phyloP scores from a whole-genome alignment of 2,329 filamentous ascomycete genomes.

The Didymella pomorum region DNA sequence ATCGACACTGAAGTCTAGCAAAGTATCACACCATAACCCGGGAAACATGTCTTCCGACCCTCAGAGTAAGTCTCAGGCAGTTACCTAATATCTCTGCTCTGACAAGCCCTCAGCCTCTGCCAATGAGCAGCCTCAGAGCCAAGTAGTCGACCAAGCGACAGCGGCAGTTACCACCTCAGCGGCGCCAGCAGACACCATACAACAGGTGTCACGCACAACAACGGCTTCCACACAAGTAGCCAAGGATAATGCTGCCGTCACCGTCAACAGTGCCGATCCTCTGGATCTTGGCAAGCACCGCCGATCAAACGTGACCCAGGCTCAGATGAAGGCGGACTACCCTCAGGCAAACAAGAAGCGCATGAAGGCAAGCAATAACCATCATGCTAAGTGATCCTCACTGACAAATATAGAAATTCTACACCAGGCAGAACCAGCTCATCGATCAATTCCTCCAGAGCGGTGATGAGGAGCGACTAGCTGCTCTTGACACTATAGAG shows the following conservation, averaged over 20 bases:
- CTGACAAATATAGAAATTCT: slow-evolving; percentile 47
- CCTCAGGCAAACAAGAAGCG: slow-evolving; percentile 51
- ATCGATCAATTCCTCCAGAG: slow-evolving; percentile 62
- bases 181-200: slow-evolving; percentile 38
- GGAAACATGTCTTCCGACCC: slow-evolving; percentile 43
- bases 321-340: slow-evolving; percentile 59
- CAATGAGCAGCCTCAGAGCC: slow-evolving; percentile 34
- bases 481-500: slow-evolving; percentile 60
- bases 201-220: slow-evolving; percentile 31
- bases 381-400: background rate
- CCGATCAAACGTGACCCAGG: slow-evolving; percentile 49
- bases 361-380: slow-evolving; percentile 37
- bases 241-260: slow-evolving; percentile 34
- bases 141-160: slow-evolving; percentile 41
- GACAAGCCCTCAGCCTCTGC: slow-evolving; percentile 40
- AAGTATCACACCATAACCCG: slow-evolving; percentile 27
- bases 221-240: slow-evolving; percentile 31
- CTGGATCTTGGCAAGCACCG: slow-evolving; percentile 48
- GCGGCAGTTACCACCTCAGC: slow-evolving; percentile 35
- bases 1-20: slow-evolving; percentile 27
- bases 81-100: slow-evolving; percentile 25
- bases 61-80: slow-evolving; percentile 40
- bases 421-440: slow-evolving; percentile 52
- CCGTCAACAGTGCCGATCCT: slow-evolving; percentile 42
- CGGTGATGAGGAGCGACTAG: slow-evolving; percentile 63